Evolutionary conservation across 2,329 filamentous ascomycete genomes (phyloP).

Genomic region (Botrytis byssoidea): DNA sequence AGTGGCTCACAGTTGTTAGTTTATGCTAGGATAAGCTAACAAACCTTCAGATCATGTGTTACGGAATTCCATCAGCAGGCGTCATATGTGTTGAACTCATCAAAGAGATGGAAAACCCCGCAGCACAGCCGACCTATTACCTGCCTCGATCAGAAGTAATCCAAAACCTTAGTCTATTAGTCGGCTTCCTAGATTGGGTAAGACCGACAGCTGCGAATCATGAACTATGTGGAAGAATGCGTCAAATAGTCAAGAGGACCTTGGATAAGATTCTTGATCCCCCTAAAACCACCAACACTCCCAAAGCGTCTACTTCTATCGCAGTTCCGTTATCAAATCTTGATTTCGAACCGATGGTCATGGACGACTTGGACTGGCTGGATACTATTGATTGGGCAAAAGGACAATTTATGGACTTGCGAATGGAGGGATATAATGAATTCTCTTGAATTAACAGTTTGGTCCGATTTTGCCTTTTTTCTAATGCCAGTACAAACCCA

Average conservation of each 20-base stretch:
- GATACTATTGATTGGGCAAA: constrained; percentile 37
- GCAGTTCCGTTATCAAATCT: neutral
- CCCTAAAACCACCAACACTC: neutral
- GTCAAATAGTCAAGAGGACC: constrained; percentile 49
- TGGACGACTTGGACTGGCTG: constrained; percentile 37
- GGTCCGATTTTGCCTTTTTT: neutral
- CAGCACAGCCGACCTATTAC: constrained; percentile 36
- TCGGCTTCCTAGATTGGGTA: constrained; percentile 53
- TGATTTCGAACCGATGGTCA: neutral
- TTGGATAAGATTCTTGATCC: constrained; percentile 47
- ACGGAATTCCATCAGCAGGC: constrained; percentile 49
- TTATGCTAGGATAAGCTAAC: neutral
- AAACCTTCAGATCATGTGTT: constrained; percentile 42
- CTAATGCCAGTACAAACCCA: neutral
- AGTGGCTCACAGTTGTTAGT: neutral
- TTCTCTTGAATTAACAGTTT: neutral
- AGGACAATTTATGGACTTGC: constrained; percentile 34
- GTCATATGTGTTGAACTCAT: constrained; percentile 53
- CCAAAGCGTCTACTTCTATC: neutral
- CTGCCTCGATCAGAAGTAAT: constrained; percentile 50
- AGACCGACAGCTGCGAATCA: constrained; percentile 49
- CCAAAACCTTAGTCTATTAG: constrained; percentile 51
- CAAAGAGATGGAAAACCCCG: constrained; percentile 41
- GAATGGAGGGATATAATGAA: constrained; percentile 3
- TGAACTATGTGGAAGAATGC: constrained; percentile 48